Evolutionary conservation across 345 rosid species (phyloP), one percentile per base, ranked within the genome.

Genomic region (Corchorus olitorius): DNA sequence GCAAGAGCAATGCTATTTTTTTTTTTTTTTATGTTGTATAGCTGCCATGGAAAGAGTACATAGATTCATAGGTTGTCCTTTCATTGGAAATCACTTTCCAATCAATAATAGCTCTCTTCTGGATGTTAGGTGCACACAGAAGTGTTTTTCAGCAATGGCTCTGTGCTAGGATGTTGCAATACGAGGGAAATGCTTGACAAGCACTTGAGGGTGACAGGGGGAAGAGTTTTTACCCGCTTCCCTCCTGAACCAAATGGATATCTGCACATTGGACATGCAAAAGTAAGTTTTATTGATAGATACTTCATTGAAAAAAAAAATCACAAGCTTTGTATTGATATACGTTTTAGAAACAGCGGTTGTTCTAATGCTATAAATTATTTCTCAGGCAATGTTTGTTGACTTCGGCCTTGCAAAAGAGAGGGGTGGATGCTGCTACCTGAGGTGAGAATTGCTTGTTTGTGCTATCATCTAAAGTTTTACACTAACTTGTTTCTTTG

Each of bases 201-300:
- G 69, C 98, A 97, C 86, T 84, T 97, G 82, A 87, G 84, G 80
- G 81, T 77, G 72, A 94, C 97, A 17, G 92, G 91, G 11, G 89
- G 97, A 16, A 94, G 89, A 76, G 92, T 97, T 73, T 86, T 86
- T 70, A 89, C 96, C 8, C 94, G 97, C 65, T 97, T 94, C 56
- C 98, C 97, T 9, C 99, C 98, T 58, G 98, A 97, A 84, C 98
- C 98, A 80, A 97, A 97, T 90, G 99, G 99, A 39, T 94, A 94
- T 87, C 88, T 94, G 37, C 99, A 97, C 77, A 97, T 97, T 79
- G 99, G 98, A 65, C 99, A 94, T 87, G 98, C 99, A 34, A 97
- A 94, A 94, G 99, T 94, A 87, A 80, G 65, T 61, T 37, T 33
- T 49, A 74, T 70, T 12, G 71, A 65, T 46, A 14, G 35, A 37